A percentile compares a stretch with the other conserved stretches of the same genome.
phyloP scores from a whole-genome alignment of 1,139 yeast species.

The Sugiyamaella neomexicana region DNA sequence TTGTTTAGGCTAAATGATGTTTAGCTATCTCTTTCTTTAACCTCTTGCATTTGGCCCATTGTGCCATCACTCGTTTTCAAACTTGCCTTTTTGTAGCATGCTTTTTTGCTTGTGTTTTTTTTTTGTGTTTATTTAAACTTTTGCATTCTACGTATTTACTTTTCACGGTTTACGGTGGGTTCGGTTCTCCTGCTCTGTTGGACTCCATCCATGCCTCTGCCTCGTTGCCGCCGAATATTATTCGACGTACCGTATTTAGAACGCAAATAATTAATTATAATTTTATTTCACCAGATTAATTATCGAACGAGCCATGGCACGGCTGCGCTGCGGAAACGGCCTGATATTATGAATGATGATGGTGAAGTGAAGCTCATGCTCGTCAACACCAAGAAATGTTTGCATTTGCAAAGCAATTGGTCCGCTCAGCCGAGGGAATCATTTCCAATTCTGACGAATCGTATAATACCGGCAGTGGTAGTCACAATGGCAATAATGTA shows the following conservation, averaged over 20 bases:
- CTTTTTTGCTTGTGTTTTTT: background rate
- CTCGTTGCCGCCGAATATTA: too few relatives aligned
- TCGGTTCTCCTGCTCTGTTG: too few relatives aligned
- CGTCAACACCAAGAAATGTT: slow-evolving; percentile 55
- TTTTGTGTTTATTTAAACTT: background rate
- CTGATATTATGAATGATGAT: too few relatives aligned
- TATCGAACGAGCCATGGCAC: too few relatives aligned
- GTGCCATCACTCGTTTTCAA: background rate
- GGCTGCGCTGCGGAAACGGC: too few relatives aligned
- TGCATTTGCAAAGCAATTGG: slow-evolving; percentile 83
- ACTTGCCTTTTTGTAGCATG: background rate
- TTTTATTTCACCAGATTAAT: too few relatives aligned
- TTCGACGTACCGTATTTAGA: too few relatives aligned
- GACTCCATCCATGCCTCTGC: too few relatives aligned
- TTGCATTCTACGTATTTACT: background rate
- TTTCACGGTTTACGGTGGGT: too few relatives aligned
- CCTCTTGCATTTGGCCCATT: background rate
- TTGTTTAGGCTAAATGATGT: background rate
- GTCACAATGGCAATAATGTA: slow-evolving; percentile 15
- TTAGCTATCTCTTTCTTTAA: background rate
- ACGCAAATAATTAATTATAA: too few relatives aligned
- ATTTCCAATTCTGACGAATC: slow-evolving; percentile 24
- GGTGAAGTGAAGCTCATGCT: background rate
- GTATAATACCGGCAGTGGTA: background rate
- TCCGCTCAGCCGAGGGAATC: slow-evolving; percentile 64